Conservation (phyloP, 495 filamentous ascomycete genomes). For the Pyrenopolyporus hunteri region DNA sequence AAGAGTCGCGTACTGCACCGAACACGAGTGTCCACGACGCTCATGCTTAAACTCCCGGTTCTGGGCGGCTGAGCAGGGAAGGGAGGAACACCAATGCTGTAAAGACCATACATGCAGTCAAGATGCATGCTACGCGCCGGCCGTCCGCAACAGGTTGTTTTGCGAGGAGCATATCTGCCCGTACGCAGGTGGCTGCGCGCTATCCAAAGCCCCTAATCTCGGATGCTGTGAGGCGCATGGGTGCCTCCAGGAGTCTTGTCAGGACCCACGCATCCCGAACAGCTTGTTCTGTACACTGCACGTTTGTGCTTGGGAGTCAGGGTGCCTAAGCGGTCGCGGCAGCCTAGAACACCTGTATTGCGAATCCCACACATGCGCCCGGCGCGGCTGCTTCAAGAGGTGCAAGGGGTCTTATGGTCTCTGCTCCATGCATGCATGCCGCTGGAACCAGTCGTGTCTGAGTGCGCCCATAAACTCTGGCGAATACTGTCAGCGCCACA, state of each 20-base stretch:
- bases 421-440: slow-evolving; percentile 26
- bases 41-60: slow-evolving; percentile 21
- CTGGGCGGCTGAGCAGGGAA: slow-evolving; percentile 13
- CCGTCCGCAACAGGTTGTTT: slow-evolving; percentile 19
- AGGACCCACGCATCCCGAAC: slow-evolving; percentile 9
- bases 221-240: slow-evolving; percentile 19
- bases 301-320: slow-evolving; percentile 25
- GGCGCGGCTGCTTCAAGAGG: slow-evolving; percentile 7
- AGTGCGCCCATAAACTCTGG: slow-evolving; percentile 11
- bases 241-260: slow-evolving; percentile 13
- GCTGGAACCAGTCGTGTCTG: slow-evolving; percentile 22
- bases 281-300: slow-evolving; percentile 30
- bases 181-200: slow-evolving; percentile 18
- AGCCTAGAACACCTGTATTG: slow-evolving; percentile 24
- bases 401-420: slow-evolving; percentile 25
- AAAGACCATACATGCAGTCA: slow-evolving; percentile 22
- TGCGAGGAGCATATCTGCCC: slow-evolving; percentile 27
- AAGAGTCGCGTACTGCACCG: slow-evolving; percentile 14
- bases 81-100: slow-evolving; percentile 25
- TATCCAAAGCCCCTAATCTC: slow-evolving; percentile 7
- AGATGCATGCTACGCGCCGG: slow-evolving; percentile 15
- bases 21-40: slow-evolving; percentile 29
- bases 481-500: slow-evolving; percentile 23
- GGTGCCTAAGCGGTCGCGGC: slow-evolving; percentile 19
- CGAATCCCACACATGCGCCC: slow-evolving; percentile 25